Evolutionary conservation across 2,329 filamentous ascomycete species (phyloP).

Genomic region (Pseudocercospora musae): DNA sequence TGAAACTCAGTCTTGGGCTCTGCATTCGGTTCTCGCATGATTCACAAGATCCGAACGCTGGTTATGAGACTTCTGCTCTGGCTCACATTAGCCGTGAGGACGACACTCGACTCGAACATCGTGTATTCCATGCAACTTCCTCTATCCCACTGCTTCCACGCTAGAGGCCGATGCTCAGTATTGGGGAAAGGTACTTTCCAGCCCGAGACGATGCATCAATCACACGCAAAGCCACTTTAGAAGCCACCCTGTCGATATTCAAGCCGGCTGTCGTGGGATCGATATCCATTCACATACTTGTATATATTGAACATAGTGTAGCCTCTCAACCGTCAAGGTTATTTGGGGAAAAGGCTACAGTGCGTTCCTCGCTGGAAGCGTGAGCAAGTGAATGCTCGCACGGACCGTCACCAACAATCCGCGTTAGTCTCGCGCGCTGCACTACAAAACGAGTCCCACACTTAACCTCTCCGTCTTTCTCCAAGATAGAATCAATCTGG

Average conservation of each 20-base stretch:
- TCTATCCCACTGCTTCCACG: neutral
- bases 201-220: neutral
- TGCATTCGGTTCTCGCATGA: neutral
- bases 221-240: neutral
- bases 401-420: neutral
- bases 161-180: neutral
- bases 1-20: neutral
- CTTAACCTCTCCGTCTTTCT: neutral
- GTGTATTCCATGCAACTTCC: neutral
- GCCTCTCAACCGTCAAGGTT: neutral
- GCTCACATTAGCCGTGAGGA: neutral
- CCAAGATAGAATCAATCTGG: neutral
- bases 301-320: neutral
- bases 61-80: neutral
- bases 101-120: neutral
- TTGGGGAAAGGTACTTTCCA: neutral
- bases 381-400: neutral
- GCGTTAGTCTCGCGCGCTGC: neutral
- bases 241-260: neutral
- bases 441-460: neutral
- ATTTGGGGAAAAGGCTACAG: neutral
- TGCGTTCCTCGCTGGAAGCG: neutral
- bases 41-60: neutral
- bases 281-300: neutral
- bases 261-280: neutral